phyloP scores from a whole-genome alignment of 1,284 basidiomycete species.

The Boletus mariae region DNA sequence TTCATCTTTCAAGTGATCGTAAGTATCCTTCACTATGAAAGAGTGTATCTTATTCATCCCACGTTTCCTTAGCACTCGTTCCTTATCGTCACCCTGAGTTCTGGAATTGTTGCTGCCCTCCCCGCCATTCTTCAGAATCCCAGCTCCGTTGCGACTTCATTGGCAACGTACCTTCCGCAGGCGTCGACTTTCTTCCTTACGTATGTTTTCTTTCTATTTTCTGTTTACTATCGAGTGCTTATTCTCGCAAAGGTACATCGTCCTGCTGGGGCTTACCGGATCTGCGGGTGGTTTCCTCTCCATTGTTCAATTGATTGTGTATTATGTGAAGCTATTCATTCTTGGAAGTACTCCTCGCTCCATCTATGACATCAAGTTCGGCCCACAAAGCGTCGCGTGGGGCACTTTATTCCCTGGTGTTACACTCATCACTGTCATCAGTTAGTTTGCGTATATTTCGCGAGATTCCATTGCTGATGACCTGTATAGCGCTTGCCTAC shows the following conservation, averaged over 20 bases:
- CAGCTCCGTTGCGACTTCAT: slow-evolving; percentile 55
- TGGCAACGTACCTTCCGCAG: slow-evolving; percentile 75
- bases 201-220: slow-evolving; percentile 41
- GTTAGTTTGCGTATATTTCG: slow-evolving; percentile 41
- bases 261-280: slow-evolving; percentile 71
- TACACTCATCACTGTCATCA: slow-evolving; percentile 76
- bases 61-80: slow-evolving; percentile 68
- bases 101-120: slow-evolving; percentile 76
- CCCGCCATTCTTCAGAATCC: slow-evolving; percentile 61
- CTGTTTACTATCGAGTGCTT: background rate
- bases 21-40: slow-evolving; percentile 32
- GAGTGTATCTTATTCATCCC: background rate
- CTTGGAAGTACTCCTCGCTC: slow-evolving; percentile 90
- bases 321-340: slow-evolving; percentile 83
- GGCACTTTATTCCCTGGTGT: slow-evolving; percentile 81
- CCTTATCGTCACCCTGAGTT: slow-evolving; percentile 79
- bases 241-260: slow-evolving; percentile 45
- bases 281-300: slow-evolving; percentile 81
- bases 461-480: slow-evolving; percentile 8
- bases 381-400: slow-evolving; percentile 67
- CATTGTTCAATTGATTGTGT: slow-evolving; percentile 71
- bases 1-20: slow-evolving; percentile 91
- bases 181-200: slow-evolving; percentile 95
- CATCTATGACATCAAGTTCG: slow-evolving; percentile 76
- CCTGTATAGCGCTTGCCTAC: slow-evolving; percentile 64